These are phyloP conservation scores for Paraleonurus japonicus DNA, from an alignment of 257 asterid species.

Conservation along the genomic window DNA sequence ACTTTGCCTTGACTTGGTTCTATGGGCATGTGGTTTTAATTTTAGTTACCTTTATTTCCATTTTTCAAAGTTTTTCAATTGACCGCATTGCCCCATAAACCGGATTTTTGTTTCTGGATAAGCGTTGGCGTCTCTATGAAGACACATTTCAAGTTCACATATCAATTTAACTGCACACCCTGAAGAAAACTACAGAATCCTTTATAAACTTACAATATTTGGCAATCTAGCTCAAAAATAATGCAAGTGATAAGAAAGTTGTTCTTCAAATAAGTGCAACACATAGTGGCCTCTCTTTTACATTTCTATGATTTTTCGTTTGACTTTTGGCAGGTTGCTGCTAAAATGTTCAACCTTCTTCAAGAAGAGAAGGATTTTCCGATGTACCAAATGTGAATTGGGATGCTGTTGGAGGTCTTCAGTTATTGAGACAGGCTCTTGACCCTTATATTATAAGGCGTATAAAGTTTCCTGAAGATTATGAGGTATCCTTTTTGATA, in stretches of 20 bases:
- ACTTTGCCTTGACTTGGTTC: not conserved
- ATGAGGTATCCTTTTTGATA: conserved; percentile 46
- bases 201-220: not conserved
- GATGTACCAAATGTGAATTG: conserved; percentile 77
- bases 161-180: not conserved
- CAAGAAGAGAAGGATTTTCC: conserved; percentile 90
- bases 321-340: conserved; percentile 67
- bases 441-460: conserved; percentile 57
- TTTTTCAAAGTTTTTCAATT: conserved; percentile 1
- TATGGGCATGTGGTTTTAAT: not conserved
- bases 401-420: conserved; percentile 95
- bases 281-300: not conserved
- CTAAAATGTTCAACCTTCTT: conserved; percentile 77
- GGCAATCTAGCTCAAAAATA: not conserved
- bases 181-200: not conserved
- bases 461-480: conserved; percentile 69
- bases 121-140: not conserved
- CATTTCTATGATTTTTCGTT: conserved; percentile 1
- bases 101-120: not conserved
- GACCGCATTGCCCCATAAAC: not conserved
- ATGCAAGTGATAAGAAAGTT: not conserved
- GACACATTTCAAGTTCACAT: not conserved
- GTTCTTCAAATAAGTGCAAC: not conserved
- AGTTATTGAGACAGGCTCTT: conserved; percentile 57
- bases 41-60: not conserved